Percentiles rank a stretch among this genome's conserved stretches.
Conservation (phyloP, 2,329 filamentous ascomycete species). For the Nemania serpens region DNA sequence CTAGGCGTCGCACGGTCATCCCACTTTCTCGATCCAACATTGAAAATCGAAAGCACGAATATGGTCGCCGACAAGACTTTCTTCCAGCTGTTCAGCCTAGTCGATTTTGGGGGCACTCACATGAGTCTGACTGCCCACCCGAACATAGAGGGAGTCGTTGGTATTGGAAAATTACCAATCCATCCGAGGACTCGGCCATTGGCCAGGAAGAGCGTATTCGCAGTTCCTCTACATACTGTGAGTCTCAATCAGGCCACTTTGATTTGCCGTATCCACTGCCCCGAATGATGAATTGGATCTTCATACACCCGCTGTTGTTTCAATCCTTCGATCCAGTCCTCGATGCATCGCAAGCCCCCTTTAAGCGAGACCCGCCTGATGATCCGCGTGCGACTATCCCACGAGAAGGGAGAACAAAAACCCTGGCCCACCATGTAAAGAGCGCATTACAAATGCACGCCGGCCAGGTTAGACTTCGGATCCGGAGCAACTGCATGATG, state of each 20-base stretch:
- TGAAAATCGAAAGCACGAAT: background rate
- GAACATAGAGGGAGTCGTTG: background rate
- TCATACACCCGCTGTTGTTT: background rate
- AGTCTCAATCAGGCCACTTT: background rate
- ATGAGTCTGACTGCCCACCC: background rate
- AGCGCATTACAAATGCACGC: background rate
- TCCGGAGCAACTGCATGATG: slow-evolving; percentile 2
- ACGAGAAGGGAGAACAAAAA: background rate
- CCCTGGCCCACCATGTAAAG: slow-evolving; percentile 4
- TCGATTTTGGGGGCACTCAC: background rate
- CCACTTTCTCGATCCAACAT: background rate
- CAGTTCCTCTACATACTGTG: background rate
- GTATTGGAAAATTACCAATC: background rate
- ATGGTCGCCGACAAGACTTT: background rate
- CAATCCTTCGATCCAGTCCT: background rate
- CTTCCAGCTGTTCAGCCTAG: background rate
- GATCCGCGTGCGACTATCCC: background rate
- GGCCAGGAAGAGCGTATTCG: background rate
- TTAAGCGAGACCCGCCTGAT: background rate
- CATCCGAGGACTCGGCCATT: background rate
- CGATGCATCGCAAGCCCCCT: background rate
- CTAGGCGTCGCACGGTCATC: no score
- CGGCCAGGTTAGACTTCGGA: background rate
- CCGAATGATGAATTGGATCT: background rate
- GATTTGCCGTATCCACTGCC: background rate